phyloP scores from a whole-genome alignment of 805 yeast genomes.

The Helenozyma rhizophorensis region DNA sequence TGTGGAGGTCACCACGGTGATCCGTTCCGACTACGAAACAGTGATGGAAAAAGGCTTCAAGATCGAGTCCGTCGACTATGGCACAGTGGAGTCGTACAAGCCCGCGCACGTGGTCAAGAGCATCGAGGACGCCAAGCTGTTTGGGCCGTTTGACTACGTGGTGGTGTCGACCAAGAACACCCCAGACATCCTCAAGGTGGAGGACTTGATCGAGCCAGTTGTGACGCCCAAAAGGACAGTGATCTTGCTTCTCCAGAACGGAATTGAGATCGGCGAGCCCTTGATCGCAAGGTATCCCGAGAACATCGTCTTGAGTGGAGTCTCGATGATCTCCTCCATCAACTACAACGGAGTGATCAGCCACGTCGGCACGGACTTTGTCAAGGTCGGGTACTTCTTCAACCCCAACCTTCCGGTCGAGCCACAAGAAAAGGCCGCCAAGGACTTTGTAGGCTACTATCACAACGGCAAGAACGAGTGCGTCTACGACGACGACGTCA shows the following conservation, averaged over 20 bases:
- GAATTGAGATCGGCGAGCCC: constrained; percentile 33
- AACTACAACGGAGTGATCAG: constrained; percentile 22
- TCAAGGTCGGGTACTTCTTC: constrained; percentile 24
- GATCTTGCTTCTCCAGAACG: constrained; percentile 38
- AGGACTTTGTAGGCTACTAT: constrained; percentile 44
- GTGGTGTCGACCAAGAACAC: constrained; percentile 60
- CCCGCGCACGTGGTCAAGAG: constrained; percentile 46
- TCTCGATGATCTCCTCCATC: constrained; percentile 32
- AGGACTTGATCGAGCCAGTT: constrained; percentile 48
- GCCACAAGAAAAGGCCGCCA: constrained; percentile 29
- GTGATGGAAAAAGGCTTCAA: constrained; percentile 52
- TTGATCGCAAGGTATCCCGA: constrained; percentile 29
- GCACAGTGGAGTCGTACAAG: constrained; percentile 47
- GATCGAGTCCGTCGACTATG: constrained; percentile 61
- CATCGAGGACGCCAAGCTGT: constrained; percentile 38
- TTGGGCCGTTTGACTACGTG: constrained; percentile 48
- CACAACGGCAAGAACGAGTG: constrained; percentile 39
- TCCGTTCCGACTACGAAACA: constrained; percentile 59
- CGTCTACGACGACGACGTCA: constrained; percentile 40
- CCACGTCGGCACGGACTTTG: constrained; percentile 24
- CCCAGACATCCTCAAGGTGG: constrained; percentile 54
- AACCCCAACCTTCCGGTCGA: constrained; percentile 31
- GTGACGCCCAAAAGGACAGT: constrained; percentile 26
- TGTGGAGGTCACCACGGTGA: constrained; percentile 55
- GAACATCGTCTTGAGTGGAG: constrained; percentile 33